These are phyloP conservation scores for Iberis amara DNA, from an alignment of 441 rosid species.

Conservation along the genomic window DNA sequence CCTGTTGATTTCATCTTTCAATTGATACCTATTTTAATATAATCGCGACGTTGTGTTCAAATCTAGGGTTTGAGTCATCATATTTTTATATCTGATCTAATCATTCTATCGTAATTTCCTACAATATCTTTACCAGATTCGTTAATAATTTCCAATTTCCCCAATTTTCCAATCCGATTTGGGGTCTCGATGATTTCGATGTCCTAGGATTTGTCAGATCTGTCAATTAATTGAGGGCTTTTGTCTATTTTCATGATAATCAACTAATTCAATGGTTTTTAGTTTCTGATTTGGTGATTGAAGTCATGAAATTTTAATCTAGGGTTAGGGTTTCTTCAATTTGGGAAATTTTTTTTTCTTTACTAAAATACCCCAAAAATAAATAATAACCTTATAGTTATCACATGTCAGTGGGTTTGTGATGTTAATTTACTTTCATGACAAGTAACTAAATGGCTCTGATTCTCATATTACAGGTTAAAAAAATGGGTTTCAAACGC, in stretches of 20 bases:
- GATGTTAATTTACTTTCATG: conserved; percentile 7
- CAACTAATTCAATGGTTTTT: conserved; percentile 9
- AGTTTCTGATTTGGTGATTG: conserved; percentile 23
- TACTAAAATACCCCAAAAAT: too few species aligned
- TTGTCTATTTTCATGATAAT: background rate
- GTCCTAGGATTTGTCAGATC: conserved; percentile 25
- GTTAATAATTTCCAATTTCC: conserved; percentile 8
- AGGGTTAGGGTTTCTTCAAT: conserved; percentile 55
- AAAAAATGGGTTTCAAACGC: conserved; percentile 52
- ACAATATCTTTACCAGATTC: too few species aligned
- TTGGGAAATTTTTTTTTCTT: conserved; percentile 28
- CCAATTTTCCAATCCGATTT: conserved; percentile 14
- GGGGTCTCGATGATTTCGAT: conserved; percentile 27
- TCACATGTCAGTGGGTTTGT: conserved; percentile 26
- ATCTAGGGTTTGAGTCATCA: too few species aligned
- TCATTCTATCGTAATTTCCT: too few species aligned
- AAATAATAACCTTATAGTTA: background rate
- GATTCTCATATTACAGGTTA: conserved; percentile 27
- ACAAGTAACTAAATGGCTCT: conserved; percentile 9
- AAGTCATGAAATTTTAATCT: conserved; percentile 28
- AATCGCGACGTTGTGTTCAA: too few species aligned
- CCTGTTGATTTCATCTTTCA: too few species aligned
- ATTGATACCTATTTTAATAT: too few species aligned
- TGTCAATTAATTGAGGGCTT: conserved; percentile 41
- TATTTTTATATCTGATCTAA: too few species aligned